Evolutionary conservation across 345 rosid species (phyloP), one percentile per base, ranked within the genome.

Genomic region (Populus deltoides): DNA sequence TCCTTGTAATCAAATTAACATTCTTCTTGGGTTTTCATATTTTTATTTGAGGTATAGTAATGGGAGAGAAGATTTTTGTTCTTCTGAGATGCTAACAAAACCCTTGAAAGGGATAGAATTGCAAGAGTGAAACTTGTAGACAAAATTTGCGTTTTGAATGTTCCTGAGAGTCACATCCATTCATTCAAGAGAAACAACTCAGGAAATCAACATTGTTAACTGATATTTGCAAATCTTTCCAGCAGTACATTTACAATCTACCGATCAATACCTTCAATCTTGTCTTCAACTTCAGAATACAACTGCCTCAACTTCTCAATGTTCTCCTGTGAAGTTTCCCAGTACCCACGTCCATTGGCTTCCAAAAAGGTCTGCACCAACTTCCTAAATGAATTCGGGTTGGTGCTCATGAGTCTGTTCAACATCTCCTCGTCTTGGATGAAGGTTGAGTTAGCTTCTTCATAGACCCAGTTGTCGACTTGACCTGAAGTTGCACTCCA

Each of bases 401-500:
- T 96, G 0, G 90, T 92, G 80, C 74, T 90, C 95, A 93, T 90
- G 25, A 96, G 92, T 84, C 94, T 90, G 33, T 93, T 89, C 78
- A 92, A 85, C 98, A 93, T 96, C 75, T 92, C 92, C 89, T 96
- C 94, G 66, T 96, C 99, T 81, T 96, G 79, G 66, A 96, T 90
- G 89, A 96, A 96, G 2, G 99, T 96, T 9, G 98, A 29, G 90
- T 93, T 96, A 9, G 98, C 99, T 77, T 96, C 99, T 39, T 96
- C 98, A 25, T 96, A 92, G 0, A 93, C 99, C 98, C 98, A 93
- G 79, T 96, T 93, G 86, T 96, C 99, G 3, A 96, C 99, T 83
- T 96, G 98, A 41, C 99, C 98, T 0, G 98, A 96, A 0, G 99
- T 96, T 73, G 98, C 99, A 82, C 98, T 96, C 99, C 99, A 96